Base-by-base conservation (phyloP, 1,139 yeast genomes). In the Suhomyces taliae region DNA sequence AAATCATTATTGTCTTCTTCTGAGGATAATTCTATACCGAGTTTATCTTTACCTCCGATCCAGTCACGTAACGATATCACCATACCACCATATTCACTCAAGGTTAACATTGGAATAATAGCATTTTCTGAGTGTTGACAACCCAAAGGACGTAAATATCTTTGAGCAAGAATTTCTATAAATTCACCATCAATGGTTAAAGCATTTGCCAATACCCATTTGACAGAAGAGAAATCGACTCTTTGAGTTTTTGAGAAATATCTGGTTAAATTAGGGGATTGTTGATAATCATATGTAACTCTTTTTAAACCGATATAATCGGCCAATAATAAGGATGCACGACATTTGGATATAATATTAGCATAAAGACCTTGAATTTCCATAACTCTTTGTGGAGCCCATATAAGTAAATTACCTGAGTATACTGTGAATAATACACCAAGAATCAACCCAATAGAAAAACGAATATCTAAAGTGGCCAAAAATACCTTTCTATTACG, bases 31-130 rank as follows among this genome's bases (percentile, higher is more conserved):
- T 65, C 62, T 24, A 78, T 72, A 7, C 87, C 87, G 47, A 85
- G 58, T 44, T 78, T 78, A 27, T 85, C 90, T 51, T 78, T 81
- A 3, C 81, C 79, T 7, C 87, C 90, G 10, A 90, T 70, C 93
- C 97, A 91, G 63, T 93, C 99, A 54, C 96, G 76, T 77, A 90
- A 79, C 0, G 97, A 83, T 15, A 93, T 84, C 6, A 91, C 93
- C 83, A 93, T 89, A 2, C 99, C 99, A 33, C 99, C 99, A 60
- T 90, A 95, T 60, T 93, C 99, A 54, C 90, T 83, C 45, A 93
- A 70, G 0, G 97, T 88, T 40, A 95, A 72, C 77, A 95, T 81
- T 0, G 99, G 99, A 1, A 96, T 86, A 27, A 91, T 85, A 2
- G 91, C 89, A 49, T 83, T 82, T 37, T 87, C 79, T 0, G 96